phyloP scores from a whole-genome alignment of 139 green algal genomes.

The Ulvella scutata region DNA sequence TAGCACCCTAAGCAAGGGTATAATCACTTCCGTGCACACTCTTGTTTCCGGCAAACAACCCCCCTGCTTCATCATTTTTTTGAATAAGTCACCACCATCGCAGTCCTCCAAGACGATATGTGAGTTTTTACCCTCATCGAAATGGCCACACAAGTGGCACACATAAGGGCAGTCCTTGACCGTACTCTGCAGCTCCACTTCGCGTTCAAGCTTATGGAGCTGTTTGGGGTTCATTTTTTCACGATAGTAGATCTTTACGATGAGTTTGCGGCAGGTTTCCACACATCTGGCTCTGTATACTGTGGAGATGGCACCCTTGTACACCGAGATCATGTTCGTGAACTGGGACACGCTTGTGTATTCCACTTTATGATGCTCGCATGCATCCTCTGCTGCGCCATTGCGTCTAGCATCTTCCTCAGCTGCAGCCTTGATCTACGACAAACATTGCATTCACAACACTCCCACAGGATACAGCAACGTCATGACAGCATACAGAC shows the following conservation, averaged over 20 bases:
- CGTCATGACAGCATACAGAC: background rate
- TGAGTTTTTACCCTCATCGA: constrained; percentile 35
- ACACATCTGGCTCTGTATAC: constrained; percentile 42
- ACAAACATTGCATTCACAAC: background rate
- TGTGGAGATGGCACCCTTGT: constrained; percentile 24
- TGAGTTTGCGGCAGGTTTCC: constrained; percentile 25
- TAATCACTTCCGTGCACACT: constrained; percentile 55
- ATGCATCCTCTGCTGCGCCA: background rate
- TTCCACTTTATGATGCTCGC: background rate
- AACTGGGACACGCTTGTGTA: background rate
- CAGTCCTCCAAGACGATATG: constrained; percentile 68
- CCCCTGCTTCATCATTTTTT: constrained; percentile 39
- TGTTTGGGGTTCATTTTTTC: constrained; percentile 48
- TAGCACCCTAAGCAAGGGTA: constrained; percentile 58
- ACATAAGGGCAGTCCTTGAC: constrained; percentile 21
- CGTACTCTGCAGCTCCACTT: constrained; percentile 8
- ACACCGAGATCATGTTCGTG: background rate
- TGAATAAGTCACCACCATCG: constrained; percentile 67
- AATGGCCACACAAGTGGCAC: constrained; percentile 35
- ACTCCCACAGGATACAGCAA: background rate
- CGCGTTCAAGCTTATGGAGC: constrained; percentile 43
- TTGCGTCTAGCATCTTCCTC: background rate
- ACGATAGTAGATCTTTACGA: constrained; percentile 68
- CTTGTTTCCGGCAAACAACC: constrained; percentile 45
- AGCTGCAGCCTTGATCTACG: background rate